Conservation (phyloP, 2,329 filamentous ascomycete genomes). For the Fusarium austroafricanum region DNA sequence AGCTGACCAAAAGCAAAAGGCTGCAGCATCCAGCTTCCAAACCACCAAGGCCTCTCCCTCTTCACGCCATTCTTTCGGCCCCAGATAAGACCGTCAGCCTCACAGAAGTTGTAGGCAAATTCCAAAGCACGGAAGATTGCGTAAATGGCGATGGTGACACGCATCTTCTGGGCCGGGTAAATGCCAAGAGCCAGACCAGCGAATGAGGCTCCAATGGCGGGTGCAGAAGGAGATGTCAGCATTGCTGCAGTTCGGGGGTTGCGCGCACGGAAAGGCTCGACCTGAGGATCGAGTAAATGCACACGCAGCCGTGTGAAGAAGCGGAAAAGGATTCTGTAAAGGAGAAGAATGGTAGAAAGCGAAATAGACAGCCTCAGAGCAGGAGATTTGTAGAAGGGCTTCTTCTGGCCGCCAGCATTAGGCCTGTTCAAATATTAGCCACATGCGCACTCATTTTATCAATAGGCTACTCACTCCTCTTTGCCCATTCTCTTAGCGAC, state of each 20-base stretch:
- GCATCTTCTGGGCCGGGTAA: slow-evolving; percentile 72
- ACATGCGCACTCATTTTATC: background rate
- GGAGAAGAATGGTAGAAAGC: slow-evolving; percentile 84
- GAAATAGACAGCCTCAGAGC: slow-evolving; percentile 84
- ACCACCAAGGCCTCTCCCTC: slow-evolving; percentile 81
- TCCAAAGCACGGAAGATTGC: slow-evolving; percentile 84
- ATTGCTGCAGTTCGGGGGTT: slow-evolving; percentile 81
- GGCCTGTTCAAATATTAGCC: slow-evolving; percentile 38
- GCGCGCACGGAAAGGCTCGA: slow-evolving; percentile 81
- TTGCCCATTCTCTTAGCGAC: slow-evolving; percentile 62
- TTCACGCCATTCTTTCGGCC: slow-evolving; percentile 64
- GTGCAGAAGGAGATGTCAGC: slow-evolving; percentile 85
- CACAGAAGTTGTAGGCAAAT: slow-evolving; percentile 85
- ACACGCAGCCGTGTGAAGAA: slow-evolving; percentile 85
- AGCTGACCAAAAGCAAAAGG: slow-evolving; percentile 81
- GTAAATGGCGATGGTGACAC: slow-evolving; percentile 85
- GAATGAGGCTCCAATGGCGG: slow-evolving; percentile 89
- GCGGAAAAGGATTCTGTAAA: slow-evolving; percentile 89
- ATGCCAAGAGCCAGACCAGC: slow-evolving; percentile 86
- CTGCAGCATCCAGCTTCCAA: slow-evolving; percentile 85
- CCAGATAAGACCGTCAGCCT: slow-evolving; percentile 78
- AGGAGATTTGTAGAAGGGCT: slow-evolving; percentile 71
- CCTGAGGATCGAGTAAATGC: slow-evolving; percentile 83
- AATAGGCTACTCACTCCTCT: slow-evolving; percentile 56
- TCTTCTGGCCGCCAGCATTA: slow-evolving; percentile 55